A percentile compares a stretch with the other conserved stretches of the same genome.
These are phyloP conservation scores for Entomortierella parvispora DNA, from an alignment of 192 early-diverging fungal species.

Conservation along the genomic window DNA sequence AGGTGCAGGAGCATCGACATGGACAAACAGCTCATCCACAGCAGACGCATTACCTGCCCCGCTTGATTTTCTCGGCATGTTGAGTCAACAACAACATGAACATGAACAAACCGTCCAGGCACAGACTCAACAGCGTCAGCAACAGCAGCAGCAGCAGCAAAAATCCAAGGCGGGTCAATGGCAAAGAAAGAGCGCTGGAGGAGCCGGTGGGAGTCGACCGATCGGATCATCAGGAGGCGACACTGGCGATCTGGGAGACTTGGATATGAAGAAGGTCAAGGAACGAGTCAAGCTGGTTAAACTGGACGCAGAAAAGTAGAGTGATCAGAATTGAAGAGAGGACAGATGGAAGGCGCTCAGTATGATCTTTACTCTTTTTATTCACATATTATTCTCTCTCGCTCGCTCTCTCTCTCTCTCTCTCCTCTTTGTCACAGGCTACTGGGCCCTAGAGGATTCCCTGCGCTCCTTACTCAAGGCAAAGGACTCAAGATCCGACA, in stretches of 20 bases:
- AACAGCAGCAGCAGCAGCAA: not conserved
- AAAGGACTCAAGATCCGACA: constrained; percentile 38
- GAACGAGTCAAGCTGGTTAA: constrained; percentile 23
- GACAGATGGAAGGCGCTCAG: too few species aligned
- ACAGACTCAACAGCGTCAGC: not conserved
- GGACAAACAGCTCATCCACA: not conserved
- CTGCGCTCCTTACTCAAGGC: constrained; percentile 19
- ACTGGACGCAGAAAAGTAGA: constrained; percentile 38
- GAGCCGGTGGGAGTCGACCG: constrained; percentile 2
- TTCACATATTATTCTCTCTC: too few species aligned
- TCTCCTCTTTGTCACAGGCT: too few species aligned
- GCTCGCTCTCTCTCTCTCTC: too few species aligned
- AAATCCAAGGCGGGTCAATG: not conserved
- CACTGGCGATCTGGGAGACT: constrained; percentile 14
- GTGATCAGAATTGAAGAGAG: too few species aligned
- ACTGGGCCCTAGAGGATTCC: constrained; percentile 22
- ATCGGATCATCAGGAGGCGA: constrained; percentile 14
- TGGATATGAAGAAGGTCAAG: constrained; percentile 22
- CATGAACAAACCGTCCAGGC: constrained; percentile 1
- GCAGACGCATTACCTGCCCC: constrained; percentile 25
- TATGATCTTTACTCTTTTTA: not conserved
- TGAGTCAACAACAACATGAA: constrained; percentile 2
- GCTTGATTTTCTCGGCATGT: constrained; percentile 23
- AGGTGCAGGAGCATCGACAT: not conserved
- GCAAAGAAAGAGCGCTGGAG: not conserved